phyloP scores from a whole-genome alignment of 352 stramenopile species.

The Phytophthora pluvialis region DNA sequence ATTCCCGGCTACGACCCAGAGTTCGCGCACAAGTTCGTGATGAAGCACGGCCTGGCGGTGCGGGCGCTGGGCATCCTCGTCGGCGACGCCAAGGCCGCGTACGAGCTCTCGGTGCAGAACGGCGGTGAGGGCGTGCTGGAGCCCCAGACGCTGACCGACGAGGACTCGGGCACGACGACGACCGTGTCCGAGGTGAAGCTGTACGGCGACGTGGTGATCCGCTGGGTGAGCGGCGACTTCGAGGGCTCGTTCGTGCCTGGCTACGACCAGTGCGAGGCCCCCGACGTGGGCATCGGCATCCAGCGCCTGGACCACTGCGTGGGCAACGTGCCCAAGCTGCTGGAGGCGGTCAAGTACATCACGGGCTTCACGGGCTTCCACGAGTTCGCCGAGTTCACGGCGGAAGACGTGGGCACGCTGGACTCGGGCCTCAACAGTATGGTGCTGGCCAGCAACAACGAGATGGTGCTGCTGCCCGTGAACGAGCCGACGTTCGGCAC shows the following conservation, averaged over 20 bases:
- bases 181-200: slow-evolving; percentile 85
- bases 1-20: slow-evolving; percentile 71
- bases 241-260: slow-evolving; percentile 79
- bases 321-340: slow-evolving; percentile 91
- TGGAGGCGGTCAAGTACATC: slow-evolving; percentile 87
- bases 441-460: slow-evolving; percentile 93
- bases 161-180: slow-evolving; percentile 53
- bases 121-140: slow-evolving; percentile 61
- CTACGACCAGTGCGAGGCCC: slow-evolving; percentile 65
- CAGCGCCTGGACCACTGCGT: slow-evolving; percentile 90
- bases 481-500: slow-evolving; percentile 96
- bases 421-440: slow-evolving; percentile 96
- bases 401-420: slow-evolving; percentile 94
- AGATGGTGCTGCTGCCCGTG: slow-evolving; percentile 94
- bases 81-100: slow-evolving; percentile 74
- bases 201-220: slow-evolving; percentile 90
- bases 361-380: slow-evolving; percentile 88
- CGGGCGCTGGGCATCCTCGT: slow-evolving; percentile 86
- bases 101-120: slow-evolving; percentile 82
- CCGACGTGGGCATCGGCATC: slow-evolving; percentile 79
- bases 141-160: slow-evolving; percentile 68
- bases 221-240: slow-evolving; percentile 84
- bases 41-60: slow-evolving; percentile 81
- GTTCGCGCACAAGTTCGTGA: slow-evolving; percentile 80
- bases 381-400: slow-evolving; percentile 95